Base-by-base conservation (phyloP, 179 eudicot genomes). In the Spergularia azorica region DNA sequence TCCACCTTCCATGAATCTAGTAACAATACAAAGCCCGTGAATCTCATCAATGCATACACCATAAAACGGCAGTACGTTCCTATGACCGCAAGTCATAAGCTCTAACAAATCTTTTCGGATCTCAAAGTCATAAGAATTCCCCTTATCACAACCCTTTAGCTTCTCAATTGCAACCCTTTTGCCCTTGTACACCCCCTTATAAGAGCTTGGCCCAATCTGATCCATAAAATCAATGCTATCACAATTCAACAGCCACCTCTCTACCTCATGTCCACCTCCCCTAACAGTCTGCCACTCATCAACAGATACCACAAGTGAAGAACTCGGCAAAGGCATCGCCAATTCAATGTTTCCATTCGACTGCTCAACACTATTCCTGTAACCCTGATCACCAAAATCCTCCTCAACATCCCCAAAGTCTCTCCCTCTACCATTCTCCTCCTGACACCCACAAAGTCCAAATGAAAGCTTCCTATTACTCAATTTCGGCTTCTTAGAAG, bases 381-480 rank as follows among this genome's bases (percentile, higher is more conserved):
- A 83, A 71, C 65, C 85, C 18, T 83, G 85, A 14, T 90, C 94
- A 52, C 67, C 81, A 38, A 56, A 71, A 70, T 91, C 92, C 79
- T 90, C 96, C 17, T 91, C 94, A 3, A 86, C 82, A 73, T 86
- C 93, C 50, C 88, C 94, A 73, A 86, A 79, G 68, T 89, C 93
- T 75, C 87, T 82, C 39, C 87, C 87, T 59, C 83, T 85, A 1
- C 87, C 77, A 68, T 72, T 84, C 79, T 91, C 95, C 74, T 93
- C 95, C 76, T 95, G 97, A 83, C 97, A 91, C 74, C 99, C 99
- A 81, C 99, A 95, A 52, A 95, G 90, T 65, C 98, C 95, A 73
- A 95, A 93, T 8, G 97, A 86, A 38, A 95, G 91, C 92, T 95
- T 95, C 84, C 91, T 89, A 8, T 91, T 74, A 52, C 85, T 86